Conservation (phyloP, 2,329 filamentous ascomycete genomes). For the Nectriaceae sp. region DNA sequence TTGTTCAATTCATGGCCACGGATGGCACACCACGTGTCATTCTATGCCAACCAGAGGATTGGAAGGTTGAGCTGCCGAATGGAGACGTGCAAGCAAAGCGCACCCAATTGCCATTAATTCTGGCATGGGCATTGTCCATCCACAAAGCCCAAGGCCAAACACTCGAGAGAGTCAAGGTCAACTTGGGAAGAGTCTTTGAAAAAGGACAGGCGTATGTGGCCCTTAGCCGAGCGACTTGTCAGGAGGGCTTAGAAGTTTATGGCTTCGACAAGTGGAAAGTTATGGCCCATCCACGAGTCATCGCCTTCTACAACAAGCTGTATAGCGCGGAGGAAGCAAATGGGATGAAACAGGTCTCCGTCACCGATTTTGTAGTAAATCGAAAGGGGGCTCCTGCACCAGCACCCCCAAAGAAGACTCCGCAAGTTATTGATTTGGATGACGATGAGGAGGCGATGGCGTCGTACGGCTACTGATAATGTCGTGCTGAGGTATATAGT, state of each 20-base stretch:
- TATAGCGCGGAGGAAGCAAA: constrained; percentile 66
- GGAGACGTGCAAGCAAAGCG: constrained; percentile 91
- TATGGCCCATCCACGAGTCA: constrained; percentile 87
- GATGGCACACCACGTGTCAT: constrained; percentile 69
- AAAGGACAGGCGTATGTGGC: constrained; percentile 98
- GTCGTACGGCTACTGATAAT: constrained; percentile 42
- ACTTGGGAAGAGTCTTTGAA: constrained; percentile 89
- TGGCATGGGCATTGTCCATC: constrained; percentile 96
- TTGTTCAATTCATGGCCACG: constrained; percentile 78
- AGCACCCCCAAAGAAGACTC: constrained; percentile 16
- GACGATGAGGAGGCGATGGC: constrained; percentile 54
- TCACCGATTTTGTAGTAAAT: constrained; percentile 43
- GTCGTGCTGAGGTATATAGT: background rate
- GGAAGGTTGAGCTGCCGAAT: constrained; percentile 97
- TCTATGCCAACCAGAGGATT: constrained; percentile 83
- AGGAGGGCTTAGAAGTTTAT: constrained; percentile 83
- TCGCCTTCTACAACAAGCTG: constrained; percentile 81
- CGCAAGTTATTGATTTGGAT: constrained; percentile 38
- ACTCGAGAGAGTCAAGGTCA: constrained; percentile 89
- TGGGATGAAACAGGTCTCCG: constrained; percentile 32
- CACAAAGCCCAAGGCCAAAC: constrained; percentile 98
- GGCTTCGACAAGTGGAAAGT: constrained; percentile 89
- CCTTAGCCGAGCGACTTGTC: constrained; percentile 85
- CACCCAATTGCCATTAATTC: constrained; percentile 79
- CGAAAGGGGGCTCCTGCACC: constrained; percentile 30